Evolutionary conservation across 768 basidiomycete genomes (phyloP), one percentile per base, ranked within the genome.

Genomic region (Trametes cingulata): DNA sequence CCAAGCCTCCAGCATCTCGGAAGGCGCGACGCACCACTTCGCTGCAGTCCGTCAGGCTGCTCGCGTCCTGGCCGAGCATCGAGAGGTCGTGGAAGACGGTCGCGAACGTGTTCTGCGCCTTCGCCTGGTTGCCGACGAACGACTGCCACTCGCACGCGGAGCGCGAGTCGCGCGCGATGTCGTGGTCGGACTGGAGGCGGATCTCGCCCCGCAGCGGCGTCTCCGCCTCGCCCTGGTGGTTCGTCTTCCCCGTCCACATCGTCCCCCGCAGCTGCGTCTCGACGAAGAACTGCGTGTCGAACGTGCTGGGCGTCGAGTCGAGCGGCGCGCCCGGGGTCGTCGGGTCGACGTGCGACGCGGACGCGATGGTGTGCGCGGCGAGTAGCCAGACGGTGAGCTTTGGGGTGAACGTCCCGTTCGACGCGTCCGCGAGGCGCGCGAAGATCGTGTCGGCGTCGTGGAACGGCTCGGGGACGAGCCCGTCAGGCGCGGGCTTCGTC

Each of bases 111-210:
- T 33, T 39, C 49, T 58, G 57, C 42, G 41, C 41, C 42, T 50
- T 58, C 19, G 37, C 41, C 50, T 50, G 49, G 57, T 58, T 50
- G 57, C 33, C 39, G 17, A 50, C 63, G 54, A 69, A 66, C 13
- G 56, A 63, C 61, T 73, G 73, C 72, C 72, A 74, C 27, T 63
- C 48, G 66, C 72, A 74, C 20, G 72, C 71, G 13, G 73, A 72
- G 37, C 69, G 67, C 33, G 62, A 56, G 61, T 74, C 73, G 52
- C 72, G 72, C 29, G 72, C 71, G 20, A 74, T 53, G 25, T 25
- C 43, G 15, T 52, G 61, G 64, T 74, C 72, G 41, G 71, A 72
- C 60, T 73, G 65, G 29, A 74, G 71, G 50, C 73, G 73, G 52
- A 74, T 66, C 60, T 72, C 72, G 19, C 73, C 73, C 40, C 6